Evolutionary conservation across 306 rosid species (phyloP).

Genomic region (Carpinus viminea): DNA sequence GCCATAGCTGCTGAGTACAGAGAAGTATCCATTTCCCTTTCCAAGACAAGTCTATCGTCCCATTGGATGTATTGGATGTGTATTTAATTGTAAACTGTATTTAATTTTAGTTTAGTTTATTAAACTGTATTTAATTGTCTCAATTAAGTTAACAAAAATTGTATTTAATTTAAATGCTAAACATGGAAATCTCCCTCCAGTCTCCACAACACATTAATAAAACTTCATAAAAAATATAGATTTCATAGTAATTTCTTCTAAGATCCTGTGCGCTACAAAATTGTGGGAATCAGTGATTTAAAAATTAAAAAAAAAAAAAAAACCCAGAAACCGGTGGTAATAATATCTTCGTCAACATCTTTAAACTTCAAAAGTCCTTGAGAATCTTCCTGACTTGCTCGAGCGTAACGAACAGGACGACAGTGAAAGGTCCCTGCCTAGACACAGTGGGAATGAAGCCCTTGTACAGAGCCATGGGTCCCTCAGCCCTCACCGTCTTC

Average conservation of each 20-base stretch:
- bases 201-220: too few relatives aligned
- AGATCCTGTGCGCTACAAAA: too few relatives aligned
- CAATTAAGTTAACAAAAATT: not conserved
- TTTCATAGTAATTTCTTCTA: too few relatives aligned
- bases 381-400: constrained; percentile 78
- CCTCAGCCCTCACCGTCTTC: constrained; percentile 74
- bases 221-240: too few relatives aligned
- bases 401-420: constrained; percentile 79
- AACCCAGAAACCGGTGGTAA: too few relatives aligned
- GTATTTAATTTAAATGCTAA: too few relatives aligned
- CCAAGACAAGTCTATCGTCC: not conserved
- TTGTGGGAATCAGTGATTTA: too few relatives aligned
- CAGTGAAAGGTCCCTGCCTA: constrained; percentile 87
- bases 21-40: not conserved
- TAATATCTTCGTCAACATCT: not conserved
- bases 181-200: too few relatives aligned
- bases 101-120: too few relatives aligned
- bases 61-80: not conserved
- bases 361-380: constrained; percentile 40
- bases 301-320: too few relatives aligned
- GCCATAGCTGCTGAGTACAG: not conserved
- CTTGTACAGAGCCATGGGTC: constrained; percentile 80
- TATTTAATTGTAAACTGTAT: too few relatives aligned
- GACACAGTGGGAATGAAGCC: constrained; percentile 83
- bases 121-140: not conserved